Conservation (phyloP, 306 rosid genomes). For the Abrus precatorius region DNA sequence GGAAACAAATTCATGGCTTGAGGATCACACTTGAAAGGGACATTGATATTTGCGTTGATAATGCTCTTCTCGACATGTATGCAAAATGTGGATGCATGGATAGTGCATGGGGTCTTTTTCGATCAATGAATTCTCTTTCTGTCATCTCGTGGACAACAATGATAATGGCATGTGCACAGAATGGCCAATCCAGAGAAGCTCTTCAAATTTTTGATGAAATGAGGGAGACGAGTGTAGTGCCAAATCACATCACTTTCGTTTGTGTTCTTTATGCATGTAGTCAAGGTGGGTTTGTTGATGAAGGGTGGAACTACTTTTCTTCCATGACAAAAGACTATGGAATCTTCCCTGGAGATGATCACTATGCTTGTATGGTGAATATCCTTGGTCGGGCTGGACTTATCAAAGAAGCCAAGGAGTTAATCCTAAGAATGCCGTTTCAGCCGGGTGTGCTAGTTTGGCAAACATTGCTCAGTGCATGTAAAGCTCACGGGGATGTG, state of each 20-base stretch:
- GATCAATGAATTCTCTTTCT: slow-evolving; percentile 61
- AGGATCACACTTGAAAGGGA: slow-evolving; percentile 71
- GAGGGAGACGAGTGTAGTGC: slow-evolving; percentile 58
- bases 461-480: slow-evolving; percentile 86
- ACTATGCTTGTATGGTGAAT: slow-evolving; percentile 80
- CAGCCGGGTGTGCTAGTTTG: slow-evolving; percentile 69
- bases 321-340: slow-evolving; percentile 68
- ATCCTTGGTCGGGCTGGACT: slow-evolving; percentile 75
- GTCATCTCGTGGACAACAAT: slow-evolving; percentile 82
- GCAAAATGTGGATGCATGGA: slow-evolving; percentile 83
- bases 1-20: slow-evolving; percentile 75
- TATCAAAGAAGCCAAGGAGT: slow-evolving; percentile 72
- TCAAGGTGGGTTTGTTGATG: slow-evolving; percentile 69
- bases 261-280: slow-evolving; percentile 88
- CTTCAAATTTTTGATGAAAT: slow-evolving; percentile 69
- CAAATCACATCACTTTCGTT: slow-evolving; percentile 75
- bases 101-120: slow-evolving; percentile 58
- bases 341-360: slow-evolving; percentile 75
- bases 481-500: slow-evolving; percentile 68
- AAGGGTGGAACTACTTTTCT: slow-evolving; percentile 69
- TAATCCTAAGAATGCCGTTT: slow-evolving; percentile 68
- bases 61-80: slow-evolving; percentile 87
- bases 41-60: slow-evolving; percentile 78
- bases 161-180: slow-evolving; percentile 83
- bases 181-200: slow-evolving; percentile 74